These are phyloP conservation scores for Fusarium nisikadoi DNA, from an alignment of 2,329 filamentous ascomycete genomes.

Conservation along the genomic window DNA sequence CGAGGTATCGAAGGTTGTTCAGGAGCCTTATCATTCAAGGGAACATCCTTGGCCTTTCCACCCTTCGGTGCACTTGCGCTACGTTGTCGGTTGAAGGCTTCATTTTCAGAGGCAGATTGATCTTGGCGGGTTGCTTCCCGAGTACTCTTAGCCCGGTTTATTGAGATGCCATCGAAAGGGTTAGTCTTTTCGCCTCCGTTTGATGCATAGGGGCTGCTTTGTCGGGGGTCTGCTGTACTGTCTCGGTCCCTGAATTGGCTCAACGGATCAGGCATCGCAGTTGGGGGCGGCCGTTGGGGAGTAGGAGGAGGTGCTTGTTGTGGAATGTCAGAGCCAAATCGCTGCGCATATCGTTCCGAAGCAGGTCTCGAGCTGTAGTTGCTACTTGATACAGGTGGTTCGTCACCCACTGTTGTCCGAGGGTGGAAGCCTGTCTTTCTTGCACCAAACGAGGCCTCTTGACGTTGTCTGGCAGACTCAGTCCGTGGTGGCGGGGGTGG, in stretches of 20 bases:
- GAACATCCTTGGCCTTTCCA: constrained; percentile 11
- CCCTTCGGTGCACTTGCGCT: constrained; percentile 49
- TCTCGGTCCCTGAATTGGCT: constrained; percentile 58
- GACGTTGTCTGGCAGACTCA: constrained; percentile 63
- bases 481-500: constrained; percentile 59
- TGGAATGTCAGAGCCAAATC: constrained; percentile 17
- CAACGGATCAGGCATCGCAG: constrained; percentile 58
- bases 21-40: not conserved
- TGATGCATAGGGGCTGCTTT: constrained; percentile 67
- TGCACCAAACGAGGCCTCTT: constrained; percentile 65
- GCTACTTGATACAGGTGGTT: constrained; percentile 61
- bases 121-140: constrained; percentile 50
- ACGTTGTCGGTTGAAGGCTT: constrained; percentile 42
- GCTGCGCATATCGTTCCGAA: constrained; percentile 39
- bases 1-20: constrained; percentile 18
- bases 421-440: constrained; percentile 62
- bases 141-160: constrained; percentile 60
- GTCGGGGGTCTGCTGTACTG: constrained; percentile 58
- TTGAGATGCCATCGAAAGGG: constrained; percentile 60
- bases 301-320: constrained; percentile 26
- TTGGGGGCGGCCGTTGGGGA: constrained; percentile 32
- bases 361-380: constrained; percentile 59
- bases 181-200: constrained; percentile 69
- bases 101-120: constrained; percentile 38
- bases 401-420: constrained; percentile 62